Conservation (phyloP, 257 asterid species). For the Cinchona pubescens region DNA sequence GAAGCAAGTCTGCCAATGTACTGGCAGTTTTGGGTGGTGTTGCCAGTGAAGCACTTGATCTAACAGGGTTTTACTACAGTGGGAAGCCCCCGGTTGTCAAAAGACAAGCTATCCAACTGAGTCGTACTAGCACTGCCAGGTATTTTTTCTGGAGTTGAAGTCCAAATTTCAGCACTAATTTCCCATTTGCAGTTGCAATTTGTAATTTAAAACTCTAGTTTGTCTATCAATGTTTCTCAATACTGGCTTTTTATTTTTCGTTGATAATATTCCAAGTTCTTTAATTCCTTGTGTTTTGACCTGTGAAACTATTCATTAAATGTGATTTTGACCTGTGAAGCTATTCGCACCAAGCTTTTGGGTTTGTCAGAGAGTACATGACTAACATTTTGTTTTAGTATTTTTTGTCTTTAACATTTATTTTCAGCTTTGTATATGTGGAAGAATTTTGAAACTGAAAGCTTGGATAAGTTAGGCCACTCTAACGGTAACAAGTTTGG, state of each 20-base stretch:
- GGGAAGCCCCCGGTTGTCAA: slow-evolving; percentile 69
- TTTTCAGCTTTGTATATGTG: not conserved
- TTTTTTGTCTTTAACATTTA: too few species aligned
- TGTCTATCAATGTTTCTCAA: not conserved
- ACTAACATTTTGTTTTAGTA: not conserved
- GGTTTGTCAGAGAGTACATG: not conserved
- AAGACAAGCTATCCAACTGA: slow-evolving; percentile 51
- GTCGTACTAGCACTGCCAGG: slow-evolving; percentile 87
- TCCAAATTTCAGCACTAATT: not conserved
- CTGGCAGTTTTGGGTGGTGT: slow-evolving; percentile 98
- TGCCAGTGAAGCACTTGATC: slow-evolving; percentile 95
- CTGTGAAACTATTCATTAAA: not conserved
- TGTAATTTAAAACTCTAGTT: not conserved
- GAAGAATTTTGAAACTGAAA: not conserved
- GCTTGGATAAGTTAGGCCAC: not conserved
- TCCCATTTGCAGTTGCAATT: not conserved
- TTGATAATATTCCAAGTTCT: not conserved
- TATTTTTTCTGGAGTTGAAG: slow-evolving; percentile 21
- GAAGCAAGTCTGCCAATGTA: slow-evolving; percentile 97
- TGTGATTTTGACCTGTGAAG: not conserved
- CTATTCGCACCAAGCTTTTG: not conserved
- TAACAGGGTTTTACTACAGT: slow-evolving; percentile 88
- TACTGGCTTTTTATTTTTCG: not conserved
- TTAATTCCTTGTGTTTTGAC: not conserved
- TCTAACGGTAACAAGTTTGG: not conserved